Base-by-base conservation (phyloP, 2,329 filamentous ascomycete genomes). In the Sordariomycetes sp. region DNA sequence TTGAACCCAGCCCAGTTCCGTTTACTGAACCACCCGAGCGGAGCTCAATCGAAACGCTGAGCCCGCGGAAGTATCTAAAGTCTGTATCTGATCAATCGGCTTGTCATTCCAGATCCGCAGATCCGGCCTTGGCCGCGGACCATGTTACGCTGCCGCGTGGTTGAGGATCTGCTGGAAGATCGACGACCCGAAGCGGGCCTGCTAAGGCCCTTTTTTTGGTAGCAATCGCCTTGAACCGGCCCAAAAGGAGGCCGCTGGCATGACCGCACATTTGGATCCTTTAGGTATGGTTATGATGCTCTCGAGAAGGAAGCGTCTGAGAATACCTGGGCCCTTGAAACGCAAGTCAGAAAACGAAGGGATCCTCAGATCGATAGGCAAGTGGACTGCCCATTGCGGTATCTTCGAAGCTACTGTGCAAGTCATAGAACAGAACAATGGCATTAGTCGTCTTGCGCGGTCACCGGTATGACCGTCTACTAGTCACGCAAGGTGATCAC, bases 121-220 rank as follows among this genome's bases (percentile, higher is more conserved):
- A 10, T 20, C n/a, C 22, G 45, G 45, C 45, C n/a, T 20, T 3
- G 20, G 45, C 45, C 45, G 45, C n/a, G 20, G 22, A 22, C 45
- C 45, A 50, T 3, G 22, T 22, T 24, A 50, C n/a, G 17, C 20
- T 50, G n/a, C n/a, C 45, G 20, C 45, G n/a, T 56, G 54, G 42
- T 42, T 51, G 28, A 12, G 42, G 54, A 56, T 56, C 22, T 51
- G 54, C 50, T 56, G 54, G 54, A 56, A 51, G 54, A 56, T 56
- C 54, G 45, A 24, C 54, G 34, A 34, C 34, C 54, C 54, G 54
- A 56, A 28, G 39, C n/a, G 32, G 54, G 42, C 54, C 34, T 51
- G 22, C 28, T n/a, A 34, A 15, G n/a, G 28, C n/a, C 17, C 12
- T 50, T 34, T 50, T 32, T 28, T 28, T 55, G 2, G 20, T 10